Evolutionary conservation across 495 filamentous ascomycete genomes (phyloP), one percentile per base, ranked within the genome.

Genomic region (Daldinia bambusicola): DNA sequence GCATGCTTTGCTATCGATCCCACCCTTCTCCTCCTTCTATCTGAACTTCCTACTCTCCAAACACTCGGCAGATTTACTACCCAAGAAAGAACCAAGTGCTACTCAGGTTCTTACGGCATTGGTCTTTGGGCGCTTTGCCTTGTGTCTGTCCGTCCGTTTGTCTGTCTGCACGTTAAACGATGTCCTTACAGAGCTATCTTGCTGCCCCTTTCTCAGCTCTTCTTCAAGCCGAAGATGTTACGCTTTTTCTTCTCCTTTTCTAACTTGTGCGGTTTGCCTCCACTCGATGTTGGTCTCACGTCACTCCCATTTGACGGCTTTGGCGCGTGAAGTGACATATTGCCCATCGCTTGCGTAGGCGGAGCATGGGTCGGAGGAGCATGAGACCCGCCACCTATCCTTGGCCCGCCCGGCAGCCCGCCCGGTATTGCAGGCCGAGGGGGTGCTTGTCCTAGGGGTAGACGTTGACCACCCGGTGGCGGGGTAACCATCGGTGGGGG

Each of bases 171-270:
- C 32, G 18, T 61, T 16, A 5, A 26, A 13, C 37, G n/a, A 37
- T 37, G 36, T 6, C 30, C 12, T 20, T 6, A 20, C 50, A 6
- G 10, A 36, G 2, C 48, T 26, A 53, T 43, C 1, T 26, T 1
- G 48, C 8, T 14, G 20, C n/a, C 1, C 0, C 53, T 43, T 36
- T 48, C 36, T 14, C 56, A 52, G 48, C 60, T 79, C 65, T 87
- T 88, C 82, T 89, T 90, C 63, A 87, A 88, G 50, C 90, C 85
- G 79, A 94, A 93, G 75, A 96, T 92, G 74, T 90, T 89, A 72
- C 89, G 86, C 76, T 90, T 92, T 83, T 92, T 93, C 80, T 93
- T 89, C 79, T 90, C 85, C 78, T 87, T 83, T 38, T 90, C 86
- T 71, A 80, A 60, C 75, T 87, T 87, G 14, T 78, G 78, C n/a